These are phyloP conservation scores for Aspergillus calidoustus DNA, from an alignment of 2,329 filamentous ascomycete genomes.

Conservation along the genomic window DNA sequence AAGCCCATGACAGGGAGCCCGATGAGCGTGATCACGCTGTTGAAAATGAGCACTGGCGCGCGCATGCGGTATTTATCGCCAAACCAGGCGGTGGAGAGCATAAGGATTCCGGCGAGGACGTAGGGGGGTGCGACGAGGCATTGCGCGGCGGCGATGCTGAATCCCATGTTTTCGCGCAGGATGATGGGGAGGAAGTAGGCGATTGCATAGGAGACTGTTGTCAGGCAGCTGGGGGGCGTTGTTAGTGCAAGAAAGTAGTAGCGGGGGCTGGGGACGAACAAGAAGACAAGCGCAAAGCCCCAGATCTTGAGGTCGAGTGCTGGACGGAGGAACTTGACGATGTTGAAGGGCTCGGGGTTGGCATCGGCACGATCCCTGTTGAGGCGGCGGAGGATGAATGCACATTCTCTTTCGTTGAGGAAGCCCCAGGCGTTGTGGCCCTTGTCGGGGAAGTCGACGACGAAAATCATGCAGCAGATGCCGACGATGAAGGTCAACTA, in stretches of 20 bases:
- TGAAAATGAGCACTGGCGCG: conserved; percentile 68
- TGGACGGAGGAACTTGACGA: conserved; percentile 52
- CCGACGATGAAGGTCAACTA: conserved; percentile 35
- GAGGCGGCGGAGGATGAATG: conserved; percentile 56
- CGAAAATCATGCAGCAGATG: conserved; percentile 36
- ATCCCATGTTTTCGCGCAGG: conserved; percentile 65
- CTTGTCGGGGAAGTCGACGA: conserved; percentile 45
- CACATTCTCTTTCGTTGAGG: conserved; percentile 46
- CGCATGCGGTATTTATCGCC: conserved; percentile 71
- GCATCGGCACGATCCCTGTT: conserved; percentile 60
- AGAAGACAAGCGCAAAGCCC: conserved; percentile 58
- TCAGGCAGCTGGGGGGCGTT: conserved; percentile 51
- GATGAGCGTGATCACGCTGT: conserved; percentile 68
- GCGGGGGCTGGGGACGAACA: conserved; percentile 47
- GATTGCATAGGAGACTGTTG: conserved; percentile 73
- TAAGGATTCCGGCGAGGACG: conserved; percentile 66
- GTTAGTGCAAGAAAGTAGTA: neutral
- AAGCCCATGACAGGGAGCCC: conserved; percentile 77
- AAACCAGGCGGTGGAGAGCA: conserved; percentile 63
- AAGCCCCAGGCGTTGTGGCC: conserved; percentile 39
- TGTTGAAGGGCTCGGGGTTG: conserved; percentile 51
- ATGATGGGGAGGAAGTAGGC: conserved; percentile 81
- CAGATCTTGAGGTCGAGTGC: conserved; percentile 59
- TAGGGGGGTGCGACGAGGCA: conserved; percentile 75
- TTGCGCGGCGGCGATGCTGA: conserved; percentile 66